phyloP scores from a whole-genome alignment of 257 asterid species.

The Datura wrightii region DNA sequence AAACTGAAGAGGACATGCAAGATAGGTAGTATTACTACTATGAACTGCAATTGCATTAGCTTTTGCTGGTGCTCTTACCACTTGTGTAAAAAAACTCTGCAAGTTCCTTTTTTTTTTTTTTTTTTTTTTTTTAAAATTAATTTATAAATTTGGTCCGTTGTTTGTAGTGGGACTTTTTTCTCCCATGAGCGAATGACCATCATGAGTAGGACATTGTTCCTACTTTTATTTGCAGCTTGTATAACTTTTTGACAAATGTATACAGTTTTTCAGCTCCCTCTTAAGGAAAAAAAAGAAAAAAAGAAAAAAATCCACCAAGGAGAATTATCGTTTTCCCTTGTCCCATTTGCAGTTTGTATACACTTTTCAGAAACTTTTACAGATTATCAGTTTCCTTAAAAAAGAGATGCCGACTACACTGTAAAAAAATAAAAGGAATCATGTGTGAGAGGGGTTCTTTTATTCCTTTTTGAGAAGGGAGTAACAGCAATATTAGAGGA shows the following conservation, averaged over 20 bases:
- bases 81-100: constrained; percentile 30
- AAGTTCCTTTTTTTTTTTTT: constrained; percentile 40
- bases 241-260: constrained; percentile 1
- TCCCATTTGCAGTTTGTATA: not conserved
- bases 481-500: too few species aligned
- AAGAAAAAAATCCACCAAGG: not conserved
- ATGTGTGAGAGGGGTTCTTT: too few species aligned
- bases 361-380: not conserved
- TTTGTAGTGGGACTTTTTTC: constrained; percentile 49
- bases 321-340: not conserved
- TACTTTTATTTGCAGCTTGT: constrained; percentile 31
- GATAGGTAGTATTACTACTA: constrained; percentile 45
- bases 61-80: not conserved
- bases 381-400: too few species aligned
- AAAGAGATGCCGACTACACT: too few species aligned
- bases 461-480: too few species aligned
- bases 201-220: constrained; percentile 4
- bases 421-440: too few species aligned
- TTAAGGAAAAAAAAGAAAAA: not conserved
- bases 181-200: constrained; percentile 48
- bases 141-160: constrained; percentile 41
- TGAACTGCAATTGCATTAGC: constrained; percentile 16
- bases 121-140: constrained; percentile 34
- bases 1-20: constrained; percentile 89
- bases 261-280: not conserved